Percentiles rank a stretch among this genome's conserved stretches.
phyloP scores from a whole-genome alignment of 768 basidiomycete genomes.

The Pisolithus orientalis region DNA sequence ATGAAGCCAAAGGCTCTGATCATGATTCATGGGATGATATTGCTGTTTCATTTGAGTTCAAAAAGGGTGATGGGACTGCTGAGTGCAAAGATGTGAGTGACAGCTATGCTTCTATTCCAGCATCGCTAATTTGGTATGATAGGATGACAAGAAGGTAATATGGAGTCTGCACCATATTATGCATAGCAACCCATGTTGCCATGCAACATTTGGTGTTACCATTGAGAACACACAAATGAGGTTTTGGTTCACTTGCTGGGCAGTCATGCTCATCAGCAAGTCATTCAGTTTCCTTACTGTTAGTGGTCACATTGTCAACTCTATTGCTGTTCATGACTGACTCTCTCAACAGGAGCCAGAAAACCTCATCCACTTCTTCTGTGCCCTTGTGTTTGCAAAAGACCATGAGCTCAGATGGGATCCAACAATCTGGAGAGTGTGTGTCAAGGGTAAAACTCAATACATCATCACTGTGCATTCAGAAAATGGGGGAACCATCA shows the following conservation, averaged over 20 bases:
- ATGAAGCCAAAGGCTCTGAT: no score
- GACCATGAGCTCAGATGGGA: conserved; percentile 1
- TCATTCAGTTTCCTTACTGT: not conserved
- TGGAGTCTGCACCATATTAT: not conserved
- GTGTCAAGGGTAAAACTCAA: not conserved
- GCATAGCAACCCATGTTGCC: not conserved
- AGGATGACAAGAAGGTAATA: not conserved
- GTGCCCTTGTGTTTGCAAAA: not conserved
- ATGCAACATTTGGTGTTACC: no score
- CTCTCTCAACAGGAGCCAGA: not conserved
- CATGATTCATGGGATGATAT: no score
- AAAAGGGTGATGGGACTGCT: no score
- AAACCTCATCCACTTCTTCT: not conserved
- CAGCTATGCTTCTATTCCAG: no score
- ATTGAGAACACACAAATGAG: no score
- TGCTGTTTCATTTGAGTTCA: no score
- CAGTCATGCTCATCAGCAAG: not conserved
- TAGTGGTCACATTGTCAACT: not conserved
- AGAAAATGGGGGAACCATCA: not conserved
- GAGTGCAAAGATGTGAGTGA: no score
- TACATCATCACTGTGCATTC: not conserved
- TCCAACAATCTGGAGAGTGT: not conserved
- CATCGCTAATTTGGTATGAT: not conserved
- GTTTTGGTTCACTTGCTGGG: not conserved
- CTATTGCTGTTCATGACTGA: not conserved